phyloP scores from a whole-genome alignment of 768 basidiomycete genomes.

The Russula lepida region DNA sequence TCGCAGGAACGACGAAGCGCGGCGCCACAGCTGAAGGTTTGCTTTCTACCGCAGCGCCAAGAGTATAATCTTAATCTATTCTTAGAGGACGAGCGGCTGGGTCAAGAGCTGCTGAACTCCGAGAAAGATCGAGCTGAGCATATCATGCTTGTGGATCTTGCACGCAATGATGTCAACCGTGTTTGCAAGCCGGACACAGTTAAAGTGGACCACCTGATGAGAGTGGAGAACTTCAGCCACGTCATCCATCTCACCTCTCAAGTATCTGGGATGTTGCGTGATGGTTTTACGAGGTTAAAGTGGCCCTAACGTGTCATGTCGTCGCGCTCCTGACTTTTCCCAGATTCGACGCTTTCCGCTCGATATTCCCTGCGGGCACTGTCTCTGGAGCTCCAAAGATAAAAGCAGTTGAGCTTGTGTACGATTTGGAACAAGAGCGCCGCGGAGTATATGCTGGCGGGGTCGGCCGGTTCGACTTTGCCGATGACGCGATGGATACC shows the following conservation, averaged over 20 bases:
- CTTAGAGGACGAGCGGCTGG: conserved; percentile 83
- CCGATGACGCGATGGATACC: conserved; percentile 90
- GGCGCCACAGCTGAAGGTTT: conserved; percentile 80
- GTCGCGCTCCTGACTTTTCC: conserved; percentile 4
- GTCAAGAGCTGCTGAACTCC: conserved; percentile 64
- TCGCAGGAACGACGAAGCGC: conserved; percentile 88
- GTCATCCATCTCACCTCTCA: conserved; percentile 97
- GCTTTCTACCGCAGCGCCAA: conserved; percentile 23
- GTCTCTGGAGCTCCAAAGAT: conserved; percentile 99
- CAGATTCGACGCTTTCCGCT: conserved; percentile 97
- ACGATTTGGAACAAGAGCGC: conserved; percentile 76
- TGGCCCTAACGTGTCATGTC: neutral
- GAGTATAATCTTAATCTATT: neutral
- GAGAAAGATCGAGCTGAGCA: conserved; percentile 97
- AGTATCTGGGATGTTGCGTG: conserved; percentile 78
- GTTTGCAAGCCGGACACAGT: conserved; percentile 93
- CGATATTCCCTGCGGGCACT: conserved; percentile 97
- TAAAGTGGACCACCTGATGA: conserved; percentile 93
- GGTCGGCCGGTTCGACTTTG: conserved; percentile 97
- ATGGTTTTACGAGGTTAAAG: conserved; percentile 70
- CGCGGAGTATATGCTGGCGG: conserved; percentile 96
- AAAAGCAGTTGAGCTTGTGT: conserved; percentile 92
- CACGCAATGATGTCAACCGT: conserved; percentile 96
- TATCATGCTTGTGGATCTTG: conserved; percentile 98
- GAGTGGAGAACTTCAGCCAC: conserved; percentile 91